Base-by-base conservation (phyloP, 495 filamentous ascomycete species). In the Tetracladium marchalianum region DNA sequence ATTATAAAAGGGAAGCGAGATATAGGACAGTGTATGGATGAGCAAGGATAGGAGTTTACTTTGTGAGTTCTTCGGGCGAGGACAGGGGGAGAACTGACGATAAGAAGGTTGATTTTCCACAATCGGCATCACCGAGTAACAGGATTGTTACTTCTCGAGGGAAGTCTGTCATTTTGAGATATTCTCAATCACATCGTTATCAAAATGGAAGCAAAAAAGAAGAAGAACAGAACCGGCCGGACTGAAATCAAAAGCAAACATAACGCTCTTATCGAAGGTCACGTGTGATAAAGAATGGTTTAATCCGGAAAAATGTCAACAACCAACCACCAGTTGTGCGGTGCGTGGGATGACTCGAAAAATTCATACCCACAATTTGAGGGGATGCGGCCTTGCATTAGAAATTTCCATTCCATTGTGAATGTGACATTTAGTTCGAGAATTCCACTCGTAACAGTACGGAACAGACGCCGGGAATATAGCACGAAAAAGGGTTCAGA, bases 51-150 rank as follows among this genome's bases (percentile, higher is more conserved):
- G 34, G 50, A 56, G 36, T 54, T 53, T 40, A 35, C 42, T 46
- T n/a, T n/a, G 22, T 13, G 39, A n/a, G 19, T 13, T 16, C 38
- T n/a, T 22, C 3, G 38, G 33, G 13, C 34, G 31, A 32, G n/a
- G 38, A 34, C 38, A 34, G 18, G 44, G 13, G 41, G 45, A 42
- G 33, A 47, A 80, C 85, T 63, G 65, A 93, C 88, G 87, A 89
- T 58, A 95, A 62, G 58, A 95, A 92, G 11, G 83, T 90, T 10
- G 85, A 83, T 62, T 95, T 95, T 24, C 89, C 89, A 55, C 85
- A 85, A 55, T 74, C 76, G 39, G 77, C 62, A 58, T 95, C 88
- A 47, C 89, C 89, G 5, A 95, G 68, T 0, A 95, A 69, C 12
- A 95, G 70, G 41, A 95, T 72, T 6, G 73, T 82, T 48, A 90